Evolutionary conservation across 2,329 filamentous ascomycete genomes (phyloP).

Genomic region (Arthrinium puccinioides): DNA sequence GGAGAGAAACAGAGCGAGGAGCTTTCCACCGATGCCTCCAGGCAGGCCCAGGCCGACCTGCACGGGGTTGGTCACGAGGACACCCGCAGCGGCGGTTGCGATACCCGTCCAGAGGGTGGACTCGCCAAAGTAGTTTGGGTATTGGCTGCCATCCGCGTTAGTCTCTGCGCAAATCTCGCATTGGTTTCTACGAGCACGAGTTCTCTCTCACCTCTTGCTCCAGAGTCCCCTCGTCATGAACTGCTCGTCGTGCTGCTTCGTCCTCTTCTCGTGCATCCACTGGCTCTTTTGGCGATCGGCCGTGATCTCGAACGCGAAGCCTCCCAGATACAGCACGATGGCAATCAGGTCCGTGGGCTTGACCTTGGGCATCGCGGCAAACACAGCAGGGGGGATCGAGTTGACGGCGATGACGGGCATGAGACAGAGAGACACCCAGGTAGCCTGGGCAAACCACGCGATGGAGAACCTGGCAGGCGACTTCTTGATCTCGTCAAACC

Average conservation of each 20-base stretch:
- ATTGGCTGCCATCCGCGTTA: slow-evolving; percentile 35
- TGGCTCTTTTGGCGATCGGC: slow-evolving; percentile 58
- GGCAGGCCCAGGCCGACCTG: slow-evolving; percentile 50
- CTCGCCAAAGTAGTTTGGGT: slow-evolving; percentile 68
- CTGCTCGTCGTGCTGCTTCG: slow-evolving; percentile 59
- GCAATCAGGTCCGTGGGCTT: slow-evolving; percentile 49
- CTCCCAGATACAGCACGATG: slow-evolving; percentile 48
- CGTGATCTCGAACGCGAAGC: slow-evolving; percentile 51
- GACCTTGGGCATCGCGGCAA: slow-evolving; percentile 41
- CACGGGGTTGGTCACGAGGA: slow-evolving; percentile 45
- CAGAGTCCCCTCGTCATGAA: slow-evolving; percentile 60
- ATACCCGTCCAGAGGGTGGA: slow-evolving; percentile 62
- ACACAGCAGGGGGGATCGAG: slow-evolving; percentile 45
- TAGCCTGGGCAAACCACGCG: slow-evolving; percentile 48
- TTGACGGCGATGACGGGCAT: slow-evolving; percentile 60
- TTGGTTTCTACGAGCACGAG: neutral
- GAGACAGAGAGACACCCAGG: slow-evolving; percentile 61
- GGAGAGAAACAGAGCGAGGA: slow-evolving; percentile 33
- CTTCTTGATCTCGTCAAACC: slow-evolving; percentile 34
- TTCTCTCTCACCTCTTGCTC: slow-evolving; percentile 37
- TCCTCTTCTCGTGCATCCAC: slow-evolving; percentile 54
- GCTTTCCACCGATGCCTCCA: slow-evolving; percentile 24
- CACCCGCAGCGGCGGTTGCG: slow-evolving; percentile 49
- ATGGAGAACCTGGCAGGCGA: slow-evolving; percentile 26
- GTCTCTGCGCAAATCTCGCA: neutral